Evolutionary conservation across 352 stramenopile species (phyloP).

Genomic region (Pythium periplocum): DNA sequence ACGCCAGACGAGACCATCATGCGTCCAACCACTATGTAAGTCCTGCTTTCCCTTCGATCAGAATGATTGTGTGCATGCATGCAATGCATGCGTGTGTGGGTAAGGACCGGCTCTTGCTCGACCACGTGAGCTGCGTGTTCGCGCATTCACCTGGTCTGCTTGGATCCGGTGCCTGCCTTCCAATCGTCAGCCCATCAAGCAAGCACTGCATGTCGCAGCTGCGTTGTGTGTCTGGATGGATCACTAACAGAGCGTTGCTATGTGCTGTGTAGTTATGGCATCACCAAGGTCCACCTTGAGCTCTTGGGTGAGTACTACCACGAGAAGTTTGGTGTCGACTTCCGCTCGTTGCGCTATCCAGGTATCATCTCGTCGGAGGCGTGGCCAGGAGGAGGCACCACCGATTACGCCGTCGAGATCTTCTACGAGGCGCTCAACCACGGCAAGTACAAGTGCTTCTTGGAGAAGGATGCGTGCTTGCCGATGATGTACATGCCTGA

Average conservation of each 20-base stretch:
- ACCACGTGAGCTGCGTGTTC: not conserved
- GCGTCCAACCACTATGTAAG: slow-evolving; percentile 89
- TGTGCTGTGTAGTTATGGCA: slow-evolving; percentile 44
- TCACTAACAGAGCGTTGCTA: slow-evolving; percentile 5
- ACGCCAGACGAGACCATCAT: slow-evolving; percentile 89
- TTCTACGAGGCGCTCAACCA: slow-evolving; percentile 89
- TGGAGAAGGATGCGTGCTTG: slow-evolving; percentile 69
- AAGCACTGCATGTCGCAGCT: not conserved
- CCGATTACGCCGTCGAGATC: slow-evolving; percentile 92
- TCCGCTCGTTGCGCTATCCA: slow-evolving; percentile 88
- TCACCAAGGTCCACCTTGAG: slow-evolving; percentile 91
- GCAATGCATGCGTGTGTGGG: slow-evolving; percentile 1
- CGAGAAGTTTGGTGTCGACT: slow-evolving; percentile 89
- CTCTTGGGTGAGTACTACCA: slow-evolving; percentile 91
- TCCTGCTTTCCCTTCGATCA: not conserved
- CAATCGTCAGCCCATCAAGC: not conserved
- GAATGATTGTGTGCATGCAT: slow-evolving; percentile 5
- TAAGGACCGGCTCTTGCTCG: not conserved
- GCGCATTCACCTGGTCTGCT: not conserved
- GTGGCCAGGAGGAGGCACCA: slow-evolving; percentile 78
- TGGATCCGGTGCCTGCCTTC: not conserved
- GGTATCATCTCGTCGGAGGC: slow-evolving; percentile 88
- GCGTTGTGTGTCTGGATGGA: not conserved
- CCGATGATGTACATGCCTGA: slow-evolving; percentile 96
- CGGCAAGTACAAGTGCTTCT: slow-evolving; percentile 88